A percentile compares a stretch with the other conserved stretches of the same genome.
Conservation (phyloP, 2,329 filamentous ascomycete genomes). For the Lachnellula willkommii region DNA sequence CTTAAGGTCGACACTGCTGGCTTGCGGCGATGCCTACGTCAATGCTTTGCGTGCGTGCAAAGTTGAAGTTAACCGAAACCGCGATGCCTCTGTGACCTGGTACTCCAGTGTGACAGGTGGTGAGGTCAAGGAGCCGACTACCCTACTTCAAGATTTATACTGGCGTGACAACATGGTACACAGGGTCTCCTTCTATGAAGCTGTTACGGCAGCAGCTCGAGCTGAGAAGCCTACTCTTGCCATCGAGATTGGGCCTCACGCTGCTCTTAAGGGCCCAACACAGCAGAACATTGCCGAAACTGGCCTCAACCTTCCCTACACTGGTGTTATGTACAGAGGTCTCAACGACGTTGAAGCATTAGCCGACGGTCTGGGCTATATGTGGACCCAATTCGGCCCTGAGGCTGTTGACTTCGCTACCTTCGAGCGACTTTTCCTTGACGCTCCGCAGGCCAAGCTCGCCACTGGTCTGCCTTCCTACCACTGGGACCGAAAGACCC, state of each 20-base stretch:
- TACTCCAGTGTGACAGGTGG: conserved; percentile 13
- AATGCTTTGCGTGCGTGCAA: conserved; percentile 8
- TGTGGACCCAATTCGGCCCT: conserved; percentile 7
- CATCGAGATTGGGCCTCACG: conserved; percentile 12
- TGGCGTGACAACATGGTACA: conserved; percentile 34
- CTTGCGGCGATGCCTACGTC: conserved; percentile 18
- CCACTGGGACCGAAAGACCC: conserved; percentile 15
- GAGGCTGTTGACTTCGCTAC: background rate
- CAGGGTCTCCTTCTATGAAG: conserved; percentile 3
- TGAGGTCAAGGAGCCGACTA: conserved; percentile 1
- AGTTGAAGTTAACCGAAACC: conserved; percentile 6
- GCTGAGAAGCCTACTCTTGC: conserved; percentile 14
- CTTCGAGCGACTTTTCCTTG: background rate
- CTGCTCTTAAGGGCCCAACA: conserved; percentile 10
- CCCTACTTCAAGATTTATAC: conserved; percentile 30
- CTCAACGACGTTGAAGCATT: conserved; percentile 6
- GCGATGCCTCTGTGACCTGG: conserved; percentile 8
- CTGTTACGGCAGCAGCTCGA: conserved; percentile 28
- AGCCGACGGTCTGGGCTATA: conserved; percentile 1
- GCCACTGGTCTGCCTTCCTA: conserved; percentile 14
- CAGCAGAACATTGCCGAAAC: conserved; percentile 7
- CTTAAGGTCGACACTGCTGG: conserved; percentile 21
- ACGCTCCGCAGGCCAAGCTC: background rate
- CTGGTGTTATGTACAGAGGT: conserved; percentile 4
- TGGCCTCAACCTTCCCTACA: conserved; percentile 5